A percentile compares a stretch with the other conserved stretches of the same genome.
phyloP scores from a whole-genome alignment of 371 early-diverging fungal species.

The Mortierella sp. region DNA sequence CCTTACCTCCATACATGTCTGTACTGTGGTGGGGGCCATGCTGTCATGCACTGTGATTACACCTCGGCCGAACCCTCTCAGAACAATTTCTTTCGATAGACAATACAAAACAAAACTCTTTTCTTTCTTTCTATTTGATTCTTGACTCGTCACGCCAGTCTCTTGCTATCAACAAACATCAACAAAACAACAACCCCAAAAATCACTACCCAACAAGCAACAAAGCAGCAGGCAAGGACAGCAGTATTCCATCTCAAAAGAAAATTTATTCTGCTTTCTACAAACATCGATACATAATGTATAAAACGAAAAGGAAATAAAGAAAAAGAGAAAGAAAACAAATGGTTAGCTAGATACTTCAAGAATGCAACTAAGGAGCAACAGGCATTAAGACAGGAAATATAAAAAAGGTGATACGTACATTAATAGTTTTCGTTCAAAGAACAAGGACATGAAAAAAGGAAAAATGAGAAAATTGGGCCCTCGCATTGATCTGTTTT shows the following conservation, averaged over 20 bases:
- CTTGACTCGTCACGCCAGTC: background rate
- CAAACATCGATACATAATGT: background rate
- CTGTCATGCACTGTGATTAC: slow-evolving; percentile 54
- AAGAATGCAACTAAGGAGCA: background rate
- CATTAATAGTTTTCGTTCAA: slow-evolving; percentile 28
- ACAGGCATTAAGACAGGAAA: background rate
- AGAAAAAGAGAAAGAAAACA: background rate
- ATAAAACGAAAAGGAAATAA: slow-evolving; percentile 1
- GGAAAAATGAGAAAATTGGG: slow-evolving; percentile 11
- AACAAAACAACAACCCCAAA: background rate
- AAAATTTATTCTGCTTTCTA: slow-evolving; percentile 50
- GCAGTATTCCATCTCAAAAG: slow-evolving; percentile 43
- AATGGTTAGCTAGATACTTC: slow-evolving; percentile 12
- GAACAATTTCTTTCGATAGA: slow-evolving; percentile 25
- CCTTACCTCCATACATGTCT: slow-evolving; percentile 54
- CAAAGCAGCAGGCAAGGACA: background rate
- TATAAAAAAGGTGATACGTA: background rate
- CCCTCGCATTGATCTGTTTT: slow-evolving; percentile 11
- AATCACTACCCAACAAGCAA: background rate
- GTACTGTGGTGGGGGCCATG: slow-evolving; percentile 49
- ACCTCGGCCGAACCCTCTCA: slow-evolving; percentile 43
- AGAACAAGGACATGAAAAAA: slow-evolving; percentile 28
- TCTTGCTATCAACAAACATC: background rate
- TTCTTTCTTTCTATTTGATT: background rate
- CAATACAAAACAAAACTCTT: background rate